Conservation (phyloP, 1,139 yeast species). For the Geotrichum restrictum region DNA sequence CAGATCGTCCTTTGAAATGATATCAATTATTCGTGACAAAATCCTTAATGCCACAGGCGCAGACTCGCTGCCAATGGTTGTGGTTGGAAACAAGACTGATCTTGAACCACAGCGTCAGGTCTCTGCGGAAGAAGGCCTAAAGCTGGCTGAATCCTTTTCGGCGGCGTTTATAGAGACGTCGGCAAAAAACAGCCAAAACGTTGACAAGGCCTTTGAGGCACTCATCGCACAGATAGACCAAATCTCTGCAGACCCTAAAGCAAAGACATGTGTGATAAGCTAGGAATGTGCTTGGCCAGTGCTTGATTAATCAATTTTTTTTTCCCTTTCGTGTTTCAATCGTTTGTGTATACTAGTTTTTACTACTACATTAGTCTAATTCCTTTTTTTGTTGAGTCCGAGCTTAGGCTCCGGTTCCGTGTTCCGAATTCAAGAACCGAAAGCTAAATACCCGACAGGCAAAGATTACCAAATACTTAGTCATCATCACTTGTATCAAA, state of each 20-base stretch:
- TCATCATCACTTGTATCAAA: too few relatives aligned
- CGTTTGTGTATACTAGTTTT: not conserved
- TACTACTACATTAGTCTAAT: slow-evolving; percentile 20
- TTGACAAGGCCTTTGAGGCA: slow-evolving; percentile 60
- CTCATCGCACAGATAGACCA: slow-evolving; percentile 70
- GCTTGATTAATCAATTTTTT: not conserved
- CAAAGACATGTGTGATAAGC: slow-evolving; percentile 37
- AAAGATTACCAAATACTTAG: too few relatives aligned
- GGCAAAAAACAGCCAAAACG: slow-evolving; percentile 70
- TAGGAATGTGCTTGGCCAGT: slow-evolving; percentile 15
- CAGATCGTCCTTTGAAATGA: slow-evolving; percentile 71
- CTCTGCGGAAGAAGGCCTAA: slow-evolving; percentile 57
- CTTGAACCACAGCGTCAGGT: slow-evolving; percentile 62
- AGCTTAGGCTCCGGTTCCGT: too few relatives aligned
- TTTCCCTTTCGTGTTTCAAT: not conserved
- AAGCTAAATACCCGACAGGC: too few relatives aligned
- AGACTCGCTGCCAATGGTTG: slow-evolving; percentile 69
- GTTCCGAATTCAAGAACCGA: too few relatives aligned
- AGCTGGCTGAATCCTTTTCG: slow-evolving; percentile 56
- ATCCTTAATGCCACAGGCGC: slow-evolving; percentile 72
- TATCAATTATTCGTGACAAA: slow-evolving; percentile 77
- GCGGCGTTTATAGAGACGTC: slow-evolving; percentile 77
- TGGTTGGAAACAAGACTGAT: slow-evolving; percentile 82
- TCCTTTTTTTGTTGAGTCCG: slow-evolving; percentile 7
- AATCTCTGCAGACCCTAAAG: slow-evolving; percentile 48